phyloP scores from a whole-genome alignment of 2,329 filamentous ascomycete genomes.

The Westerdykella aurantiaca region DNA sequence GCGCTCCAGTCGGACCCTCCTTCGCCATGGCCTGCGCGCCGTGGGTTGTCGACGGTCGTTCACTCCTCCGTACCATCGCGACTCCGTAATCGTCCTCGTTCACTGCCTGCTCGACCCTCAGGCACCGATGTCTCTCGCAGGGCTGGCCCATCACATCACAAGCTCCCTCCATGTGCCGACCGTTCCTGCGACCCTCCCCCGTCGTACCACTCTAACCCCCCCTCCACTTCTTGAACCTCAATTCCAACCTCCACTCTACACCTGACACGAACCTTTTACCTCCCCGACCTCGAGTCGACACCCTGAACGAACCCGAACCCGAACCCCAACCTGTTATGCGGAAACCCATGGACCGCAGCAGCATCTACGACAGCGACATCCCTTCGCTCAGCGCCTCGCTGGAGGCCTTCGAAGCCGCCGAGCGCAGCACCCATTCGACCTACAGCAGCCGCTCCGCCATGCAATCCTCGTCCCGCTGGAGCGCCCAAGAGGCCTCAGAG shows the following conservation, averaged over 20 bases:
- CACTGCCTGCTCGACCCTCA: conserved; percentile 3
- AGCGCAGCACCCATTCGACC: conserved; percentile 32
- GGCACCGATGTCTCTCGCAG: conserved; percentile 23
- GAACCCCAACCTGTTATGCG: conserved; percentile 5
- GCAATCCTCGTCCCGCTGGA: conserved; percentile 44
- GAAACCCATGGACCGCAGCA: conserved; percentile 29
- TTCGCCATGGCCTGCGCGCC: no score
- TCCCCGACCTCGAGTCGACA: conserved; percentile 2
- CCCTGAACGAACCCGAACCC: conserved; percentile 13
- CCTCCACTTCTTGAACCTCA: conserved; percentile 4
- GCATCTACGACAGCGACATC: conserved; percentile 34
- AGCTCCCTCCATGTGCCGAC: conserved; percentile 29
- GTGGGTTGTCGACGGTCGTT: no score
- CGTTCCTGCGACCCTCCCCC: conserved; percentile 11
- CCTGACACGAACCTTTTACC: conserved; percentile 5
- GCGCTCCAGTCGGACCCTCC: no score
- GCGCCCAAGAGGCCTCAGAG: conserved; percentile 35
- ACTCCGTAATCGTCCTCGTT: no score
- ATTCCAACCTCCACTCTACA: conserved; percentile 16
- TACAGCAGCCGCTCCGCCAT: conserved; percentile 57
- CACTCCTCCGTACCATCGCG: no score
- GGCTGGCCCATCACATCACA: conserved; percentile 25
- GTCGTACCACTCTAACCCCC: conserved; percentile 16
- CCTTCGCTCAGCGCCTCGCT: conserved; percentile 36
- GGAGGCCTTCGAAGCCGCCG: conserved; percentile 34